phyloP scores from a whole-genome alignment of 2,329 filamentous ascomycete species.

The Paecilomyces dactylethromorphus region DNA sequence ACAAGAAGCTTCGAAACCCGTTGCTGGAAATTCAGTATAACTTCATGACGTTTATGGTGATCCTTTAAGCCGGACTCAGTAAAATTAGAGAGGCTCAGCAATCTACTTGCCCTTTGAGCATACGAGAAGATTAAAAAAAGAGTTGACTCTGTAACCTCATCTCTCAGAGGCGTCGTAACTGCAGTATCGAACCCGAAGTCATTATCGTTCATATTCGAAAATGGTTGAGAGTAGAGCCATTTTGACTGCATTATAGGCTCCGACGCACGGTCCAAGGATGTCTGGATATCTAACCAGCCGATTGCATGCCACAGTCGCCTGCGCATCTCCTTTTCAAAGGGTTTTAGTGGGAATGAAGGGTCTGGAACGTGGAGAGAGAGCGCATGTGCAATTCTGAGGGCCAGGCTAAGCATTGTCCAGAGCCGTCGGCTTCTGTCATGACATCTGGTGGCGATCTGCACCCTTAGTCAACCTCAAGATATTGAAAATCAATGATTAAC shows the following conservation, averaged over 20 bases:
- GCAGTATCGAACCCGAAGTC: slow-evolving; percentile 13
- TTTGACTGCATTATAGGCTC: slow-evolving; percentile 26
- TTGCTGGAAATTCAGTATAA: not conserved
- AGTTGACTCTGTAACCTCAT: not conserved
- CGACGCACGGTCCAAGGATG: slow-evolving; percentile 22
- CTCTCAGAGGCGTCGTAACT: not conserved
- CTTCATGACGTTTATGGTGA: not conserved
- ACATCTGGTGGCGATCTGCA: not conserved
- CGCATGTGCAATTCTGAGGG: slow-evolving; percentile 23
- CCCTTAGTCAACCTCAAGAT: not conserved
- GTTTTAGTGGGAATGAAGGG: slow-evolving; percentile 20
- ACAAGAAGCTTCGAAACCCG: not conserved
- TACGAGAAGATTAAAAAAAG: not conserved
- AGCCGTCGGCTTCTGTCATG: slow-evolving; percentile 25
- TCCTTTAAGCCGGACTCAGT: not conserved
- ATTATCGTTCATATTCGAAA: slow-evolving; percentile 22
- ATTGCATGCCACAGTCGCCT: slow-evolving; percentile 22
- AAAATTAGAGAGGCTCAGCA: not conserved
- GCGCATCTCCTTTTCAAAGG: slow-evolving; percentile 25
- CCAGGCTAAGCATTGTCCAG: slow-evolving; percentile 28
- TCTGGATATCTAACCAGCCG: slow-evolving; percentile 21
- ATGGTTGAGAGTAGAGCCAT: slow-evolving; percentile 20
- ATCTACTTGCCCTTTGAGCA: not conserved
- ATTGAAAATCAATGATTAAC: not conserved
- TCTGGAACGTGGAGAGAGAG: slow-evolving; percentile 21